phyloP scores from a whole-genome alignment of 345 rosid genomes.

The Eutrema japonicum region DNA sequence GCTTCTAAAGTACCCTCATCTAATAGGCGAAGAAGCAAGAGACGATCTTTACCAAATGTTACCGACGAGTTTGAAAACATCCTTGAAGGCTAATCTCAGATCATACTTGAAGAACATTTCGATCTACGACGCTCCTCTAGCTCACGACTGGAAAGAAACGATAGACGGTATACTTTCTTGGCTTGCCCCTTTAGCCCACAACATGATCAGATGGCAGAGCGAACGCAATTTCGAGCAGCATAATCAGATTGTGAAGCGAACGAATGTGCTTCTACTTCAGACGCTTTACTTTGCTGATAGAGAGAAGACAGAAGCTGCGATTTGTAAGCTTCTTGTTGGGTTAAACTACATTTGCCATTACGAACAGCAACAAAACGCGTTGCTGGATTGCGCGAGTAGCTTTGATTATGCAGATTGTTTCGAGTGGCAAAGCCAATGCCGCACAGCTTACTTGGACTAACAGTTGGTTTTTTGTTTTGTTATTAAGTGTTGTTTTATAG shows the following conservation, averaged over 20 bases:
- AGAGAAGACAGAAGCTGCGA: slow-evolving; percentile 74
- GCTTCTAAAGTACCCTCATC: slow-evolving; percentile 85
- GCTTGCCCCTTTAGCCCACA: slow-evolving; percentile 95
- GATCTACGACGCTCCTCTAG: slow-evolving; percentile 90
- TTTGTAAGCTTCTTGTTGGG: slow-evolving; percentile 87
- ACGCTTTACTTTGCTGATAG: slow-evolving; percentile 91
- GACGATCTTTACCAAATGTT: slow-evolving; percentile 95
- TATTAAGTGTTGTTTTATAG: slow-evolving; percentile 37
- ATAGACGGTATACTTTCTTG: slow-evolving; percentile 72
- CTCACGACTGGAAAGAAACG: slow-evolving; percentile 93
- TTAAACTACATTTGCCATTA: slow-evolving; percentile 93
- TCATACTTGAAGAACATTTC: slow-evolving; percentile 78
- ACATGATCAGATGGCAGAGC: slow-evolving; percentile 94
- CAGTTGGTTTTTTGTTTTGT: background rate
- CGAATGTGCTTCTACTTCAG: slow-evolving; percentile 85
- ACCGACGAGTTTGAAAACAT: slow-evolving; percentile 76
- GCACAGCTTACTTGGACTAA: slow-evolving; percentile 41
- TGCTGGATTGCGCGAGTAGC: slow-evolving; percentile 91
- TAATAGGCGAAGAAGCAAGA: slow-evolving; percentile 94
- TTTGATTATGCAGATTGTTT: slow-evolving; percentile 92
- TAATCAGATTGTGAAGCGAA: slow-evolving; percentile 68
- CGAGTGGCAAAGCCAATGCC: slow-evolving; percentile 85
- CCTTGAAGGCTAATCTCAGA: slow-evolving; percentile 67
- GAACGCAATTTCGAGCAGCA: slow-evolving; percentile 95
- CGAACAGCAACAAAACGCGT: slow-evolving; percentile 85